These are phyloP conservation scores for Chloris gayana DNA, from an alignment of 176 grass and related monocot species.

Conservation along the genomic window DNA sequence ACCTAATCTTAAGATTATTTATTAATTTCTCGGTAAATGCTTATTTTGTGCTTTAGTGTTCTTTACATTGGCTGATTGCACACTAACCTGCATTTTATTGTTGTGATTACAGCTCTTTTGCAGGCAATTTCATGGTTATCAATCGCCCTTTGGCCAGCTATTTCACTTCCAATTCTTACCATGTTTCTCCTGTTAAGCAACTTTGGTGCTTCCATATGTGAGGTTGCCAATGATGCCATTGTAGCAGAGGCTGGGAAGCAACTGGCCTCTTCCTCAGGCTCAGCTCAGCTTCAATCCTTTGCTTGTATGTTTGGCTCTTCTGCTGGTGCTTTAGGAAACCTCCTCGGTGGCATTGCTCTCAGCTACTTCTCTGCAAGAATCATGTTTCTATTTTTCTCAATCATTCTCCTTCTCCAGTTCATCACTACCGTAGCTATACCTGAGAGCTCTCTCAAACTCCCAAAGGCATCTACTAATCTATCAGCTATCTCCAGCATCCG, in stretches of 20 bases:
- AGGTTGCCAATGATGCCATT: slow-evolving; percentile 99
- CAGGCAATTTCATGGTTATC: slow-evolving; percentile 93
- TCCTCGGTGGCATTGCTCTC: slow-evolving; percentile 84
- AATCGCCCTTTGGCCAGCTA: slow-evolving; percentile 68
- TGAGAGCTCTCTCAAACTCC: slow-evolving; percentile 86
- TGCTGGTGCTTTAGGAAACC: slow-evolving; percentile 86
- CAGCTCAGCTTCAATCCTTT: slow-evolving; percentile 88
- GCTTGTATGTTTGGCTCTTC: slow-evolving; percentile 83
- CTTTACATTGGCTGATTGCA: background rate
- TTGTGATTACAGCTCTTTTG: slow-evolving; percentile 72
- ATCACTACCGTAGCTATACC: slow-evolving; percentile 60
- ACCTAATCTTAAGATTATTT: background rate
- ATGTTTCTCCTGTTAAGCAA: slow-evolving; percentile 94
- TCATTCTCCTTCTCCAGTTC: slow-evolving; percentile 79
- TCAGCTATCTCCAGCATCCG: slow-evolving; percentile 54
- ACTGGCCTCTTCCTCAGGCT: slow-evolving; percentile 44
- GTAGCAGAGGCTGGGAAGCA: slow-evolving; percentile 82
- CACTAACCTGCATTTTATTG: slow-evolving; percentile 40
- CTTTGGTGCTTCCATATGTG: slow-evolving; percentile 90
- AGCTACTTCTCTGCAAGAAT: slow-evolving; percentile 64
- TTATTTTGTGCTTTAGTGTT: background rate
- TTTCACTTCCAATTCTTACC: slow-evolving; percentile 68
- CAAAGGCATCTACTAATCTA: slow-evolving; percentile 48
- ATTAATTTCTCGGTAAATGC: background rate
- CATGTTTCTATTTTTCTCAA: slow-evolving; percentile 78